These are phyloP conservation scores for Pharus latifolius DNA, from an alignment of 176 grass and related monocot genomes.

Conservation along the genomic window DNA sequence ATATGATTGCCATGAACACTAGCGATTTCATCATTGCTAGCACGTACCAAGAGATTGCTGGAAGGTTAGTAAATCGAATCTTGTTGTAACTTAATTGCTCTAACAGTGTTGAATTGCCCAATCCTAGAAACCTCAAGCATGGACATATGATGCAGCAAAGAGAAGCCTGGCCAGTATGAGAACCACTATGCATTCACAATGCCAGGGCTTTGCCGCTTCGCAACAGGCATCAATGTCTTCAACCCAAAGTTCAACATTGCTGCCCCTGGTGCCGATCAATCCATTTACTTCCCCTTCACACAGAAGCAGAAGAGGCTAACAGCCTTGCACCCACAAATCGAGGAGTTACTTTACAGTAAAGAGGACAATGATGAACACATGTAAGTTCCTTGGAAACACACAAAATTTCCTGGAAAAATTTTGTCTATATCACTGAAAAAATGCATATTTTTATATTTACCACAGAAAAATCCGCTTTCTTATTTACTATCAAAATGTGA, in stretches of 20 bases:
- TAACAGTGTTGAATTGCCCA: background rate
- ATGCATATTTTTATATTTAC: too few species aligned
- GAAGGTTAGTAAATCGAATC: constrained; percentile 37
- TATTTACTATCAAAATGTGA: too few species aligned
- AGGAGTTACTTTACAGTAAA: constrained; percentile 83
- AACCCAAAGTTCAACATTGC: constrained; percentile 97
- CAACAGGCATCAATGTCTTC: constrained; percentile 84
- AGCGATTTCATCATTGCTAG: constrained; percentile 95
- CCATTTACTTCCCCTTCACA: constrained; percentile 88
- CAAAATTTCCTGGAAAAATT: too few species aligned
- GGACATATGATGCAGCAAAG: constrained; percentile 54
- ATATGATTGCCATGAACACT: constrained; percentile 94
- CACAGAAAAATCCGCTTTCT: too few species aligned
- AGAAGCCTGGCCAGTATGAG: constrained; percentile 87
- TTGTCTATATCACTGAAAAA: too few species aligned
- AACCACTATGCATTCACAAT: constrained; percentile 82
- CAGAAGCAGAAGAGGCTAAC: constrained; percentile 81
- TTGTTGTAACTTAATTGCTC: background rate
- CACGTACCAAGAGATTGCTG: constrained; percentile 95
- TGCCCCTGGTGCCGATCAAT: constrained; percentile 84
- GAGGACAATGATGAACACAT: constrained; percentile 63
- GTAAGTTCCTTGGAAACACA: constrained; percentile 26
- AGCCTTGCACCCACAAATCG: constrained; percentile 56
- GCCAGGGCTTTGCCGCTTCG: constrained; percentile 74
- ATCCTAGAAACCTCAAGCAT: background rate